phyloP scores from a whole-genome alignment of 805 yeast genomes.

The Candida mattraensis region DNA sequence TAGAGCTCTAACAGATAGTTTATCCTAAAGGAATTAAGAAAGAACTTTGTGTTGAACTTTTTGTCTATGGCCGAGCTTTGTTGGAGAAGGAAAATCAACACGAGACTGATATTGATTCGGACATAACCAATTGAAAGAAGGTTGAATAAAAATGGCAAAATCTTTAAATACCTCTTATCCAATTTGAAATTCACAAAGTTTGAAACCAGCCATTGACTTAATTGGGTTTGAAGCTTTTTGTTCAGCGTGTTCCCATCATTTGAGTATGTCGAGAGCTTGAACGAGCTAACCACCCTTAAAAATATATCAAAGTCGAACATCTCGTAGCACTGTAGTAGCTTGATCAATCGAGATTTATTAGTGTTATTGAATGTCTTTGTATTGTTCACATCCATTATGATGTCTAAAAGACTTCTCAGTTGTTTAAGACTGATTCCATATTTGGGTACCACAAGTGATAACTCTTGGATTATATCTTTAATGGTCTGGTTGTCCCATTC shows the following conservation, averaged over 20 bases:
- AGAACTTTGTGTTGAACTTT: slow-evolving; percentile 17
- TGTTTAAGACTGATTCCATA: slow-evolving; percentile 25
- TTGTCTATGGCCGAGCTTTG: slow-evolving; percentile 20
- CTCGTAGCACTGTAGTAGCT: slow-evolving; percentile 21
- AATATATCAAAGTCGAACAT: slow-evolving; percentile 24
- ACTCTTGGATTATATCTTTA: slow-evolving; percentile 15
- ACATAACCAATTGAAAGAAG: slow-evolving; percentile 30
- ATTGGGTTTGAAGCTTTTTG: slow-evolving; percentile 19
- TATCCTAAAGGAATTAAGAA: slow-evolving; percentile 25
- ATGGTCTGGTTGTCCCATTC: slow-evolving; percentile 2
- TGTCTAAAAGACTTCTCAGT: slow-evolving; percentile 20
- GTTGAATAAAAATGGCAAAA: slow-evolving; percentile 27
- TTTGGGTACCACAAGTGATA: slow-evolving; percentile 24
- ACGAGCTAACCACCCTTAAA: slow-evolving; percentile 21
- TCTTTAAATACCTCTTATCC: slow-evolving; percentile 17
- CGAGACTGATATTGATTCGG: slow-evolving; percentile 19
- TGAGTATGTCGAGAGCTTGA: slow-evolving; percentile 24
- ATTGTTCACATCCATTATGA: slow-evolving; percentile 19
- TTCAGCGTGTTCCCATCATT: slow-evolving; percentile 20
- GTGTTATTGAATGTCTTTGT: slow-evolving; percentile 12
- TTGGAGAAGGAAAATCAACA: slow-evolving; percentile 23
- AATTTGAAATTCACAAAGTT: slow-evolving; percentile 26
- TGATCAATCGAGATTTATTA: slow-evolving; percentile 16
- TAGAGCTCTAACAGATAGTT: slow-evolving; percentile 20
- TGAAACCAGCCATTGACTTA: slow-evolving; percentile 21